phyloP scores from a whole-genome alignment of 2,329 filamentous ascomycete genomes.

The Pseudogymnoascus sp. region DNA sequence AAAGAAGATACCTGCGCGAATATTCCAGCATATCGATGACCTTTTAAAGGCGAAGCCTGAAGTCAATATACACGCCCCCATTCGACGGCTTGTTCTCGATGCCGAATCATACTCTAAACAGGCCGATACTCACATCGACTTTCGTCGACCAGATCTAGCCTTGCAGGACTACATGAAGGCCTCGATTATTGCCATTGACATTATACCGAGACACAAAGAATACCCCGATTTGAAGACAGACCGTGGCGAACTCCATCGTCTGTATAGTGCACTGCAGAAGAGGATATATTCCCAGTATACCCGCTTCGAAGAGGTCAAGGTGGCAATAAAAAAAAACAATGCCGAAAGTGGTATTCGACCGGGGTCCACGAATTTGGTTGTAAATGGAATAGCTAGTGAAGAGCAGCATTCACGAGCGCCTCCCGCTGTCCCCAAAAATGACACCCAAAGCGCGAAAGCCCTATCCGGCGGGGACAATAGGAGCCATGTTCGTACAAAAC shows the following conservation, averaged over 20 bases:
- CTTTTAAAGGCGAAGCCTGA: slow-evolving; percentile 32
- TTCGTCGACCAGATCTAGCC: slow-evolving; percentile 63
- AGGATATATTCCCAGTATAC: slow-evolving; percentile 42
- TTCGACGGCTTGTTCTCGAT: slow-evolving; percentile 46
- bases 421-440: slow-evolving; percentile 11
- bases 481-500: slow-evolving; percentile 31
- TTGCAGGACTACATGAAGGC: slow-evolving; percentile 80
- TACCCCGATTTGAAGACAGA: slow-evolving; percentile 58
- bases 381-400: slow-evolving; percentile 1
- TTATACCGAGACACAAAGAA: slow-evolving; percentile 69
- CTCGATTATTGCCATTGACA: slow-evolving; percentile 68
- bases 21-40: slow-evolving; percentile 37
- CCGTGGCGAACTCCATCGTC: slow-evolving; percentile 39
- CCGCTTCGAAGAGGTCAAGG: slow-evolving; percentile 51
- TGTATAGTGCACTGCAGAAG: slow-evolving; percentile 44
- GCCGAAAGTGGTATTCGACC: slow-evolving; percentile 47
- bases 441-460: slow-evolving; percentile 12
- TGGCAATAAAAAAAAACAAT: slow-evolving; percentile 57
- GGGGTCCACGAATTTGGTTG: neutral
- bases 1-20: slow-evolving; percentile 18
- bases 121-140: slow-evolving; percentile 56
- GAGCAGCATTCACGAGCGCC: neutral
- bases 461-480: slow-evolving; percentile 30
- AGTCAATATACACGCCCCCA: slow-evolving; percentile 33
- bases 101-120: slow-evolving; percentile 49